Evolutionary conservation across 371 early-diverging fungal species (phyloP).

Genomic region (Saksenaea vasiformis): DNA sequence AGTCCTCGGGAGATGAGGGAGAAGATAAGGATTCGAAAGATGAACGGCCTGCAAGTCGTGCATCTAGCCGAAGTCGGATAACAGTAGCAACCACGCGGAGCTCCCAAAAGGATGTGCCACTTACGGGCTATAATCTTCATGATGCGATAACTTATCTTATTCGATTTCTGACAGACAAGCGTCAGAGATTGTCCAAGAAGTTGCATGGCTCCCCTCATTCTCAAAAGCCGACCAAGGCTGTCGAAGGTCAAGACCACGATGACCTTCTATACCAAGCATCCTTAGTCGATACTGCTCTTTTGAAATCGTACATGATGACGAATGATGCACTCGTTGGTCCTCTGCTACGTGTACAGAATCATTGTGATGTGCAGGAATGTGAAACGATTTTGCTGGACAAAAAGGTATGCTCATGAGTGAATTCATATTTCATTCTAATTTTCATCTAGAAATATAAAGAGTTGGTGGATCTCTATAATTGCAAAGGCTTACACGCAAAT

Average conservation of each 20-base stretch:
- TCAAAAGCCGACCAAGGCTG: conserved; percentile 9
- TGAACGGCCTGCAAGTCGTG: conserved; percentile 32
- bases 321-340: conserved; percentile 85
- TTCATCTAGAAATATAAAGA: conserved; percentile 71
- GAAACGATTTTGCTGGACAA: conserved; percentile 77
- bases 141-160: conserved; percentile 68
- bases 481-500: conserved; percentile 84
- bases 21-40: conserved; percentile 7
- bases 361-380: conserved; percentile 83
- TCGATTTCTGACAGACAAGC: conserved; percentile 72
- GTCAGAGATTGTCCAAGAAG: conserved; percentile 60
- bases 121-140: conserved; percentile 49
- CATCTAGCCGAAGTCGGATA: conserved; percentile 34
- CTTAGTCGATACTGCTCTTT: conserved; percentile 88
- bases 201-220: conserved; percentile 23
- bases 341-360: conserved; percentile 82
- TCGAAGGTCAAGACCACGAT: conserved; percentile 33
- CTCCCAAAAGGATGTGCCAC: conserved; percentile 25
- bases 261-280: conserved; percentile 59
- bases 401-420: conserved; percentile 43
- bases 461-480: conserved; percentile 87
- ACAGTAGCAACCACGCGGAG: conserved; percentile 20
- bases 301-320: conserved; percentile 81
- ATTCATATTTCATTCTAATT: not conserved
- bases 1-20: conserved; percentile 11